Percentiles rank a stretch among this genome's conserved stretches.
Conservation (phyloP, 2,329 filamentous ascomycete genomes). For the Colletotrichum scovillei region DNA sequence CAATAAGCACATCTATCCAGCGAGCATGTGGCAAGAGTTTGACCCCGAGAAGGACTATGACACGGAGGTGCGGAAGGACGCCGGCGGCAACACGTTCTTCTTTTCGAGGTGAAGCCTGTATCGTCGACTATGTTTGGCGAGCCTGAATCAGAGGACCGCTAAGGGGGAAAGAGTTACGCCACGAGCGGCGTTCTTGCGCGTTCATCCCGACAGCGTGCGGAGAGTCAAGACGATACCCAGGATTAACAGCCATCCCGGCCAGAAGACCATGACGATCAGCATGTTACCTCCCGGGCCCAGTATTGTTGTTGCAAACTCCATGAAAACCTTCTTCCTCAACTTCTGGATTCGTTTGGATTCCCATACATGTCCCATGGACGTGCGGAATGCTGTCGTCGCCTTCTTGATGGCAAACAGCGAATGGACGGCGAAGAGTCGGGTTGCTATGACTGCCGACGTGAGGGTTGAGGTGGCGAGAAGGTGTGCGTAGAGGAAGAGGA, state of each 20-base stretch:
- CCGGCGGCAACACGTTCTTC: conserved; percentile 93
- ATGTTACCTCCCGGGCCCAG: conserved; percentile 62
- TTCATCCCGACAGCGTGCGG: conserved; percentile 50
- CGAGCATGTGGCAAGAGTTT: conserved; percentile 95
- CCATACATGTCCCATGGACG: conserved; percentile 44
- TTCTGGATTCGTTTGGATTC: conserved; percentile 48
- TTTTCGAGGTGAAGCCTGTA: conserved; percentile 63
- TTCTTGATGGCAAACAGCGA: conserved; percentile 42
- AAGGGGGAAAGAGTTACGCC: neutral
- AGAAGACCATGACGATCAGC: conserved; percentile 63
- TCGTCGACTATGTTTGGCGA: neutral
- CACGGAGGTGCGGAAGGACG: conserved; percentile 81
- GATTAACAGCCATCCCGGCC: conserved; percentile 67
- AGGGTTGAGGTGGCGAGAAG: conserved; percentile 44
- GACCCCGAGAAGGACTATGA: conserved; percentile 90
- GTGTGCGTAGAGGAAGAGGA: conserved; percentile 46
- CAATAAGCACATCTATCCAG: conserved; percentile 98
- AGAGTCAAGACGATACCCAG: conserved; percentile 47
- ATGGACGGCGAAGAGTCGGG: conserved; percentile 45
- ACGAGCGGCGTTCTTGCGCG: neutral
- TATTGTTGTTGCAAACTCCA: conserved; percentile 63
- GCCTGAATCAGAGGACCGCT: neutral
- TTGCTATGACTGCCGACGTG: conserved; percentile 42
- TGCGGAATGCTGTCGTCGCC: conserved; percentile 32
- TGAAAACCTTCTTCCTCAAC: conserved; percentile 60